Evolutionary conservation across 441 rosid species (phyloP).

Genomic region (Hura crepitans): DNA sequence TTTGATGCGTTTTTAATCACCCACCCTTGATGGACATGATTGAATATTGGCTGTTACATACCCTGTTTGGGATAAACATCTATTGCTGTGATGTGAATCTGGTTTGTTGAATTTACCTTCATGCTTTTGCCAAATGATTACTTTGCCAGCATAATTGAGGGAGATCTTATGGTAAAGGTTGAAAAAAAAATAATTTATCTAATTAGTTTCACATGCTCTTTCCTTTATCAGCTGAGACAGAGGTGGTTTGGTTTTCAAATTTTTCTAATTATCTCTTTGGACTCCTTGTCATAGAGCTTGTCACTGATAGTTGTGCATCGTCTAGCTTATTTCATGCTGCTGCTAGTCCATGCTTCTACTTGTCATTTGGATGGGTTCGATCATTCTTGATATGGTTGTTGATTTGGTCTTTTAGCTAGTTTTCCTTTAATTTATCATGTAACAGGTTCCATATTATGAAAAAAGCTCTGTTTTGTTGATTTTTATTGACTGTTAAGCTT

Average conservation of each 20-base stretch:
- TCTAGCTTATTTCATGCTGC: slow-evolving; percentile 2
- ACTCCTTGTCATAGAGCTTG: neutral
- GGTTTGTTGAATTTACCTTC: neutral
- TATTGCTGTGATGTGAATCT: neutral
- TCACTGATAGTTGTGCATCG: neutral
- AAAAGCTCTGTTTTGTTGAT: neutral
- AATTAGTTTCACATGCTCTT: neutral
- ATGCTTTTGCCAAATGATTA: neutral
- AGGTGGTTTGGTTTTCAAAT: neutral
- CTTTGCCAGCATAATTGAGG: neutral
- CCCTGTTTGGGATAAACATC: neutral
- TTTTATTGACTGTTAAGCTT: neutral
- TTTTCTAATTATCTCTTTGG: neutral
- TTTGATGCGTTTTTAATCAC: neutral
- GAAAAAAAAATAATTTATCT: neutral
- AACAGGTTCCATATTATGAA: neutral
- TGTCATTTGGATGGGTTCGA: neutral
- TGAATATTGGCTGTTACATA: neutral
- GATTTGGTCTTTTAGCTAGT: neutral
- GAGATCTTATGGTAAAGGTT: neutral
- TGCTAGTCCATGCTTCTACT: neutral
- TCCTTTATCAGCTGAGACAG: neutral
- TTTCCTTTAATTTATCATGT: neutral
- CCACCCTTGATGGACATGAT: neutral
- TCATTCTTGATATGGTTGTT: neutral